Conservation (phyloP, 1,284 basidiomycete species). For the Sporisorium scitamineum region DNA sequence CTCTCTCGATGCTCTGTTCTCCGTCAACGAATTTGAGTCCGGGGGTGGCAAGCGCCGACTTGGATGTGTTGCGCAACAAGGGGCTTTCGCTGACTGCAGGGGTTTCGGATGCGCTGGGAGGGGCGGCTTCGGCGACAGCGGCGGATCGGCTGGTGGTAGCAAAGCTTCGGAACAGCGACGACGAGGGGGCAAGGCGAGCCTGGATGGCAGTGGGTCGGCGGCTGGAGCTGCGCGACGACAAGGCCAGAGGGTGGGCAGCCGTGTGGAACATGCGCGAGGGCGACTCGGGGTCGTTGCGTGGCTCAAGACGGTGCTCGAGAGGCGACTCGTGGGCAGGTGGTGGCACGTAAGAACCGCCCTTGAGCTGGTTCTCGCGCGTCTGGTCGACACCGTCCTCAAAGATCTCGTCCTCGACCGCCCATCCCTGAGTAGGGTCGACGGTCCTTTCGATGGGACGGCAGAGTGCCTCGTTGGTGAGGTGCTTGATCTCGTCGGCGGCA, state of each 20-base stretch:
- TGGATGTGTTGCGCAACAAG: constrained; percentile 48
- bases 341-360: constrained; percentile 48
- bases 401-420: constrained; percentile 61
- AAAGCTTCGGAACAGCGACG: constrained; percentile 51
- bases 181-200: constrained; percentile 13
- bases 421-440: constrained; percentile 58
- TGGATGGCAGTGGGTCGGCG: constrained; percentile 54
- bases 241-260: constrained; percentile 39
- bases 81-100: constrained; percentile 44
- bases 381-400: constrained; percentile 64
- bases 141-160: constrained; percentile 40
- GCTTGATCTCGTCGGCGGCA: constrained; percentile 57
- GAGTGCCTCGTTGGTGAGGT: constrained; percentile 56
- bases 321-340: constrained; percentile 55
- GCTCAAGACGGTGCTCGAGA: constrained; percentile 55
- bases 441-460: constrained; percentile 57
- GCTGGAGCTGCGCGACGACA: constrained; percentile 20
- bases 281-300: constrained; percentile 55
- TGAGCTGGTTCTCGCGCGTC: constrained; percentile 55
- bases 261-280: constrained; percentile 45
- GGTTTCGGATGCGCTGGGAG: constrained; percentile 37
- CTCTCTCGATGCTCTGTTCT: constrained; percentile 54
- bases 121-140: constrained; percentile 36
- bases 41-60: constrained; percentile 54
- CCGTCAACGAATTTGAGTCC: constrained; percentile 55